Evolutionary conservation across 768 basidiomycete genomes (phyloP).

Genomic region (Mrakia gelida): DNA sequence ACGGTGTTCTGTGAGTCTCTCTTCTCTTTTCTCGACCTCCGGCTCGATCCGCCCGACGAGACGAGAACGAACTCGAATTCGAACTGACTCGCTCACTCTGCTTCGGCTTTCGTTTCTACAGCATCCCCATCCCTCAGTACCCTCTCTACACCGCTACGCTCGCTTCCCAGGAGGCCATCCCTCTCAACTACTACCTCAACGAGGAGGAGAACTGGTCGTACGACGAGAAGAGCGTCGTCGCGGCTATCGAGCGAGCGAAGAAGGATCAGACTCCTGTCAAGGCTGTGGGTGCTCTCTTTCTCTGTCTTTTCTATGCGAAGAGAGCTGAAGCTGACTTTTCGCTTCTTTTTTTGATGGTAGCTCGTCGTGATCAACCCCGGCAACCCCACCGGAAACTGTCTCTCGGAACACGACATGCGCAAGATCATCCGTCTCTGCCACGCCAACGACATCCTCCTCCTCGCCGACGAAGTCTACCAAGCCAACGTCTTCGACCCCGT

Average conservation of each 20-base stretch:
- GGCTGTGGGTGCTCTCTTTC: constrained; percentile 46
- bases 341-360: neutral
- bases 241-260: constrained; percentile 62
- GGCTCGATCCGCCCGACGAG: neutral
- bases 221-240: constrained; percentile 61
- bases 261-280: constrained; percentile 62
- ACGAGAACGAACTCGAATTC: neutral
- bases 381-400: constrained; percentile 88
- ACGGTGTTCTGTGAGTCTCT: constrained; percentile 41
- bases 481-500: constrained; percentile 68
- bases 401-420: constrained; percentile 66
- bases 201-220: constrained; percentile 80
- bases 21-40: neutral
- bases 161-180: constrained; percentile 71
- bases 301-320: too few relatives aligned
- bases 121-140: constrained; percentile 95
- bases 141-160: constrained; percentile 95
- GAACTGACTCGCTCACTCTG: neutral
- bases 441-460: constrained; percentile 73
- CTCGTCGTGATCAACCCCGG: constrained; percentile 98
- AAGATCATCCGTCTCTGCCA: constrained; percentile 79
- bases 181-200: constrained; percentile 84
- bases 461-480: constrained; percentile 99
- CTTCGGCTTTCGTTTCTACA: neutral
- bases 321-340: neutral